These are phyloP conservation scores for Nicotiana otophora DNA, from an alignment of 257 asterid species.

Conservation along the genomic window DNA sequence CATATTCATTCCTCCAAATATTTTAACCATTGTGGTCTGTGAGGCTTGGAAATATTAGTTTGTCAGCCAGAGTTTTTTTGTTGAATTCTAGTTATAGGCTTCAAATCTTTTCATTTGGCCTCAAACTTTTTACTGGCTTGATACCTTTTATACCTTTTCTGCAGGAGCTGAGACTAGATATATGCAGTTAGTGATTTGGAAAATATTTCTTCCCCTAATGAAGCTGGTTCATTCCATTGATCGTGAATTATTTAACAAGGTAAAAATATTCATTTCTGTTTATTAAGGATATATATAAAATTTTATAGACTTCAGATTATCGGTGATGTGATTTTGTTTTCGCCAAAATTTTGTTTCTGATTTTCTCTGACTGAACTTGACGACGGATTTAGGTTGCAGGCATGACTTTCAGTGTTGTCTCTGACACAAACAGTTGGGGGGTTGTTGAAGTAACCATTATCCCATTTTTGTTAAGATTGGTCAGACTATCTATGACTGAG, in stretches of 20 bases:
- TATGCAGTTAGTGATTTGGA: slow-evolving; percentile 53
- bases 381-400: slow-evolving; percentile 48
- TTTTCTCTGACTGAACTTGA: background rate
- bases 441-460: slow-evolving; percentile 58
- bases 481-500: slow-evolving; percentile 67
- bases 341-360: background rate
- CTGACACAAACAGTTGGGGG: slow-evolving; percentile 64
- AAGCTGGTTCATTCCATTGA: slow-evolving; percentile 47
- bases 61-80: background rate
- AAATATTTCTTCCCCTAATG: slow-evolving; percentile 55
- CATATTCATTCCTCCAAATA: background rate
- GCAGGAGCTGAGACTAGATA: slow-evolving; percentile 43
- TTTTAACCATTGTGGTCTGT: background rate
- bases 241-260: slow-evolving; percentile 61
- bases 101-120: background rate
- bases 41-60: background rate
- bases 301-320: background rate
- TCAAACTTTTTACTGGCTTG: background rate
- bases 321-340: background rate
- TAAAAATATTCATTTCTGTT: slow-evolving; percentile 11
- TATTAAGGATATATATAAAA: background rate
- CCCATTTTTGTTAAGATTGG: slow-evolving; percentile 67
- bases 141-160: slow-evolving; percentile 1
- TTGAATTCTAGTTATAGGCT: background rate
- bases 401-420: slow-evolving; percentile 54